Evolutionary conservation across 495 filamentous ascomycete genomes (phyloP), one percentile per base, ranked within the genome.

Genomic region (Xanthoparmelia taractica): DNA sequence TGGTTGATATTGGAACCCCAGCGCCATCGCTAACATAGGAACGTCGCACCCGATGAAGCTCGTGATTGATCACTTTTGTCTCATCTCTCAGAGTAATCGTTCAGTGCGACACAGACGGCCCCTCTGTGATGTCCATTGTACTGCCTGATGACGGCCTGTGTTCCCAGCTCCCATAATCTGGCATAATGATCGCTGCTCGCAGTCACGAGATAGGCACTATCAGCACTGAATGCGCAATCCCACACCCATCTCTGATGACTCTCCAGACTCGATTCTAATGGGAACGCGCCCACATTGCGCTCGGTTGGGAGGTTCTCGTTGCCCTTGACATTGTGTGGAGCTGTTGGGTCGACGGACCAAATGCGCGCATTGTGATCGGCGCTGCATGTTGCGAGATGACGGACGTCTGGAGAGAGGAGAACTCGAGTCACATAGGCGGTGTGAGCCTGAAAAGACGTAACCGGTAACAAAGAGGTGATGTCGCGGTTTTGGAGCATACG

Each of bases 301-400:
- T 78, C 77, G 62, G 75, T 77, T 12, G 79, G 76, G 20, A 67
- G 59, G 36, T 58, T 63, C 36, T 68, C 66, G 52, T 63, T 67
- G 37, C 67, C 67, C 38, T 71, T 67, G 41, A 68, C 38, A 40
- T 64, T 65, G 52, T 71, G 67, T 29, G 64, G 66, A 17, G 62
- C 64, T 15, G 66, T 61, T 0, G 78, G 75, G 68, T 91, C 87
- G 23, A 96, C 87, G 64, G 90, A 87, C 94, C 94, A 98, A 57
- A 98, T 97, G 72, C 95, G 95, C 64, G 95, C 95, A 0, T 92
- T 97, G 74, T 97, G 94, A 75, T 98, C 94, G 34, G 94, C 95
- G 43, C 90, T 95, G 78, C 94, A 98, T 48, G 94, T 98, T 4
- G 94, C 94, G 29, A 98, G 85, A 72, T 97, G 92, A 71, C 93